Evolutionary conservation across 306 rosid genomes (phyloP).

Genomic region (Ochetophila trinervis): DNA sequence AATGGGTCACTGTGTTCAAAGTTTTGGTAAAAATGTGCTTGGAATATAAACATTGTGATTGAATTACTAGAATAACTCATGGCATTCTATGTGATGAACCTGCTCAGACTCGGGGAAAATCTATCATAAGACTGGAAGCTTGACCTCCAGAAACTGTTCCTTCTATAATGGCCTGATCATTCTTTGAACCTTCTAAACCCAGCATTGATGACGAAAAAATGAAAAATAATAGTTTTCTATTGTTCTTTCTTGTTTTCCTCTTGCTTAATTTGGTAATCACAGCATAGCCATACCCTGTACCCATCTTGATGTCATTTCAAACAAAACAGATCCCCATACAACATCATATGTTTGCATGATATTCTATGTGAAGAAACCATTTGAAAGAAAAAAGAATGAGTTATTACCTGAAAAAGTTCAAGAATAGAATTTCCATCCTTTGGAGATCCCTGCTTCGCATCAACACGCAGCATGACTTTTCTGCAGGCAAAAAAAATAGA

Average conservation of each 20-base stretch:
- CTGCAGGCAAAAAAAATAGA: constrained; percentile 46
- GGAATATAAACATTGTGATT: too few relatives aligned
- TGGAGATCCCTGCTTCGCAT: constrained; percentile 94
- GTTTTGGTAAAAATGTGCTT: too few relatives aligned
- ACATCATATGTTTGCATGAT: background rate
- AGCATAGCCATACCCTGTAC: background rate
- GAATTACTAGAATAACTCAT: too few relatives aligned
- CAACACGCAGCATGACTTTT: constrained; percentile 88
- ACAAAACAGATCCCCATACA: background rate
- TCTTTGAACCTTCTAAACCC: background rate
- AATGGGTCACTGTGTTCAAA: too few relatives aligned
- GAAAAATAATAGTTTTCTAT: too few relatives aligned
- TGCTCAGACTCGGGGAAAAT: too few relatives aligned
- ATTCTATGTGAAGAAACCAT: background rate
- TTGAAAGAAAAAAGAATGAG: background rate
- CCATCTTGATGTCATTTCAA: background rate
- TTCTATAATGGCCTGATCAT: background rate
- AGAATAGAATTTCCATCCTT: constrained; percentile 88
- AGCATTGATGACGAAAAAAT: background rate
- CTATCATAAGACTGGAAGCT: too few relatives aligned
- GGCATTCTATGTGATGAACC: too few relatives aligned
- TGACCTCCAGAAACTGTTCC: background rate
- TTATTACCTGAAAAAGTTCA: constrained; percentile 81
- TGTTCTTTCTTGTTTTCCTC: too few relatives aligned
- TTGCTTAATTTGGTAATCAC: too few relatives aligned